Conservation (phyloP, 805 yeast genomes). For the Metschnikowia bowlesiae region DNA sequence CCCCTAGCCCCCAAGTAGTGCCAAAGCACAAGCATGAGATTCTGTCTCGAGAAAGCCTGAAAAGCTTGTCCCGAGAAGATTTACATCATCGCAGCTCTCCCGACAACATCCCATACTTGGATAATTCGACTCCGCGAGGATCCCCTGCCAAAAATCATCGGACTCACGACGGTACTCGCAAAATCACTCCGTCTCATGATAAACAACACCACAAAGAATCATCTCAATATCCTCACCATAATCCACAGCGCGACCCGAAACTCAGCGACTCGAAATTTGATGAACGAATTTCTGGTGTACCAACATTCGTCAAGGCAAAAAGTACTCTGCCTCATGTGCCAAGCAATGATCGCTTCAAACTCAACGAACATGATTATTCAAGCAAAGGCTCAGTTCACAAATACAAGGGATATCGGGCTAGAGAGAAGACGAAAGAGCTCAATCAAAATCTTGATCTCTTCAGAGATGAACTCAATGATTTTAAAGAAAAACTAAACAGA, state of each 20-base stretch:
- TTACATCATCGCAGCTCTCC: background rate
- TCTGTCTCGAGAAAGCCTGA: background rate
- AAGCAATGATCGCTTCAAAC: background rate
- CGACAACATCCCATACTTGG: background rate
- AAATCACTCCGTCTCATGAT: background rate
- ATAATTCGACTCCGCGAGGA: background rate
- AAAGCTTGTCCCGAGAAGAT: background rate
- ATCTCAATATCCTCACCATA: background rate
- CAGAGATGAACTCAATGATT: slow-evolving; percentile 41
- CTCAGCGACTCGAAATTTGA: background rate
- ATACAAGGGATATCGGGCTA: slow-evolving; percentile 3
- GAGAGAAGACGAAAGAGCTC: slow-evolving; percentile 32
- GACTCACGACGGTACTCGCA: background rate
- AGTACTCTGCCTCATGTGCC: background rate
- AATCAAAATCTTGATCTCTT: slow-evolving; percentile 39
- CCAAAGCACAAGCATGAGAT: background rate
- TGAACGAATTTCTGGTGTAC: background rate
- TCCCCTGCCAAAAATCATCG: background rate
- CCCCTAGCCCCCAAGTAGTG: background rate
- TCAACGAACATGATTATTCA: background rate
- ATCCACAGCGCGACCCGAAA: background rate
- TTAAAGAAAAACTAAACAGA: slow-evolving; percentile 37
- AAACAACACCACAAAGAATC: background rate
- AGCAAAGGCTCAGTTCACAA: background rate
- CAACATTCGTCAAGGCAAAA: background rate